Percentiles rank a stretch among this genome's conserved stretches.
These are phyloP conservation scores for Aspergillus udagawae DNA, from an alignment of 2,329 filamentous ascomycete genomes.

Conservation along the genomic window DNA sequence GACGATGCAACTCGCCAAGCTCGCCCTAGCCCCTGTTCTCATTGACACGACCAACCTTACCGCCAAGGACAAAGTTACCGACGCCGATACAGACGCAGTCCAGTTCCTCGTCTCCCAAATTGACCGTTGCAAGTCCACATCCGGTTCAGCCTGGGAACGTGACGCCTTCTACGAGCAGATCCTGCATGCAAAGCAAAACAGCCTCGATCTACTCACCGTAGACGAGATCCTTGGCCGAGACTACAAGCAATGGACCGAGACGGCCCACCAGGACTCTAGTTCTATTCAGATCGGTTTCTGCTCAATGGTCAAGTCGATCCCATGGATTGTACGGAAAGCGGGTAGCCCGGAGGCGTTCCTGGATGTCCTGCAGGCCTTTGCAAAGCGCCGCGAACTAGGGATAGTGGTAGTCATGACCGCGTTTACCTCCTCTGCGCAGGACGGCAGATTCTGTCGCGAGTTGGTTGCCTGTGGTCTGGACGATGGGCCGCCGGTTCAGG, in stretches of 20 bases:
- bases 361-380: constrained; percentile 43
- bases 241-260: constrained; percentile 60
- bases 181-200: constrained; percentile 52
- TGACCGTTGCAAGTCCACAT: constrained; percentile 11
- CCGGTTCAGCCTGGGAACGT: constrained; percentile 40
- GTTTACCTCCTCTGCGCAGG: constrained; percentile 38
- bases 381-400: constrained; percentile 43
- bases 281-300: constrained; percentile 53
- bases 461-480: constrained; percentile 49
- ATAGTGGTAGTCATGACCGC: constrained; percentile 60
- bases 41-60: constrained; percentile 44
- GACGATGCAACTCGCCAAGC: constrained; percentile 32
- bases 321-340: constrained; percentile 52
- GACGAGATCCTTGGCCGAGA: constrained; percentile 58
- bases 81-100: constrained; percentile 48
- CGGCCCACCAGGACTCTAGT: constrained; percentile 23
- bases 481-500: constrained; percentile 27
- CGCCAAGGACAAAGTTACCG: constrained; percentile 41
- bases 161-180: constrained; percentile 50
- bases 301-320: constrained; percentile 54
- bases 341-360: constrained; percentile 33
- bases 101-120: constrained; percentile 52
- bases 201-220: constrained; percentile 49
- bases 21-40: constrained; percentile 41
- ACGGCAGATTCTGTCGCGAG: constrained; percentile 48